A percentile compares a stretch with the other conserved stretches of the same genome.
These are phyloP conservation scores for Colletotrichum sp. DNA, from an alignment of 2,329 filamentous ascomycete genomes.

Conservation along the genomic window DNA sequence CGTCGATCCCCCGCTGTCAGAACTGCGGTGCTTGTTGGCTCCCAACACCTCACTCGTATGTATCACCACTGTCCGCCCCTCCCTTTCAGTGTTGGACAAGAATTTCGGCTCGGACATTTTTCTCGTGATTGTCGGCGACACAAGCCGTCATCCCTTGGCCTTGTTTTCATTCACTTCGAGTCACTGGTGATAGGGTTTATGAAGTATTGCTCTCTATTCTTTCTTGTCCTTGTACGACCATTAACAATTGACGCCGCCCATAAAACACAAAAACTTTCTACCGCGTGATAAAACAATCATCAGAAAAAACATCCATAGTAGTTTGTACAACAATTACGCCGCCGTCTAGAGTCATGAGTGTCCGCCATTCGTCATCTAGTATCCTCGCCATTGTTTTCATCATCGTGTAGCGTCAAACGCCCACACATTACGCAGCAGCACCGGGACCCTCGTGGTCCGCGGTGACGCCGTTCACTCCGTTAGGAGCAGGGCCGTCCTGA, in stretches of 20 bases:
- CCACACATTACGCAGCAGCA: constrained; percentile 39
- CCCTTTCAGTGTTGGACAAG: neutral
- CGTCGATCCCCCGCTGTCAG: constrained; percentile 18
- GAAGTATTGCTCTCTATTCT: constrained; percentile 17
- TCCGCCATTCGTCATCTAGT: neutral
- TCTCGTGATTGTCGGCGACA: neutral
- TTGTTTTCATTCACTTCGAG: neutral
- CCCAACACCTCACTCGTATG: neutral
- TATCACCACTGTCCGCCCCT: constrained; percentile 7
- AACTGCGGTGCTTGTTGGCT: neutral
- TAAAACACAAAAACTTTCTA: neutral
- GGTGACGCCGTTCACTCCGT: constrained; percentile 38
- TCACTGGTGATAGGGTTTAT: neutral
- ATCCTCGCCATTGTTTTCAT: neutral
- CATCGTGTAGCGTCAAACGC: constrained; percentile 17
- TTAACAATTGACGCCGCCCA: constrained; percentile 13
- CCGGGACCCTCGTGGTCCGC: constrained; percentile 45
- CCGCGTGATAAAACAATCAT: constrained; percentile 12
- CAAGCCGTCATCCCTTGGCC: neutral
- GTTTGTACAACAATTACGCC: constrained; percentile 20
- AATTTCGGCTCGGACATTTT: neutral
- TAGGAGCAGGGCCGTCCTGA: constrained; percentile 51
- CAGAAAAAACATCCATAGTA: neutral
- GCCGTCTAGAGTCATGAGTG: constrained; percentile 18
- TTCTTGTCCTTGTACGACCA: constrained; percentile 6